Percentiles rank a stretch among this genome's conserved stretches.
phyloP scores from a whole-genome alignment of 2,329 filamentous ascomycete genomes.

The Fusarium anguioides region DNA sequence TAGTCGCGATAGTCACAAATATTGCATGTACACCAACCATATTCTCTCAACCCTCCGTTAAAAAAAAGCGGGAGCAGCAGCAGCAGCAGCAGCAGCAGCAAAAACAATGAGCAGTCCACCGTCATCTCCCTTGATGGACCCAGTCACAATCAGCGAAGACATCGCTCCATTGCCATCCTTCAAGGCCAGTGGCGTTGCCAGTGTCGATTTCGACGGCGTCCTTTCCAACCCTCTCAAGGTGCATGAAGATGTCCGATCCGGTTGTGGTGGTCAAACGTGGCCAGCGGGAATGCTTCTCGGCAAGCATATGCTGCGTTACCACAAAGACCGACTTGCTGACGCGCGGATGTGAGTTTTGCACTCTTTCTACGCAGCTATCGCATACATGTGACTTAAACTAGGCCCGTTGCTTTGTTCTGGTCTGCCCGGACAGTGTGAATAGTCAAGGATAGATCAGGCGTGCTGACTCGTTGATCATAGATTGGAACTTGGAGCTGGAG shows the following conservation, averaged over 20 bases:
- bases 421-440: slow-evolving; percentile 18
- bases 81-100: not conserved
- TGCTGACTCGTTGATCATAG: slow-evolving; percentile 58
- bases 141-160: slow-evolving; percentile 64
- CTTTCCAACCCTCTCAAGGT: slow-evolving; percentile 76
- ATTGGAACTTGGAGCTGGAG: slow-evolving; percentile 91
- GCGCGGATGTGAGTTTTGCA: slow-evolving; percentile 73
- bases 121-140: slow-evolving; percentile 63
- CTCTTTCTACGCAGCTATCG: not conserved
- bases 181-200: slow-evolving; percentile 64
- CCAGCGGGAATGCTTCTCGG: slow-evolving; percentile 90
- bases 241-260: slow-evolving; percentile 85
- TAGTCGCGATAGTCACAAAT: slow-evolving; percentile 15
- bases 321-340: slow-evolving; percentile 68
- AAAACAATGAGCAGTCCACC: slow-evolving; percentile 49
- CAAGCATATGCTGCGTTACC: slow-evolving; percentile 84
- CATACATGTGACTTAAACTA: slow-evolving; percentile 24
- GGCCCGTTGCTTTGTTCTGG: not conserved
- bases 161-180: slow-evolving; percentile 69
- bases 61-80: not conserved
- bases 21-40: slow-evolving; percentile 7
- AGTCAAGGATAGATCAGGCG: slow-evolving; percentile 3
- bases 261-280: slow-evolving; percentile 95
- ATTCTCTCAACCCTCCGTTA: not conserved
- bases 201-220: slow-evolving; percentile 77